phyloP scores from a whole-genome alignment of 2,329 filamentous ascomycete species.

The Cordyceps cateniannulata region DNA sequence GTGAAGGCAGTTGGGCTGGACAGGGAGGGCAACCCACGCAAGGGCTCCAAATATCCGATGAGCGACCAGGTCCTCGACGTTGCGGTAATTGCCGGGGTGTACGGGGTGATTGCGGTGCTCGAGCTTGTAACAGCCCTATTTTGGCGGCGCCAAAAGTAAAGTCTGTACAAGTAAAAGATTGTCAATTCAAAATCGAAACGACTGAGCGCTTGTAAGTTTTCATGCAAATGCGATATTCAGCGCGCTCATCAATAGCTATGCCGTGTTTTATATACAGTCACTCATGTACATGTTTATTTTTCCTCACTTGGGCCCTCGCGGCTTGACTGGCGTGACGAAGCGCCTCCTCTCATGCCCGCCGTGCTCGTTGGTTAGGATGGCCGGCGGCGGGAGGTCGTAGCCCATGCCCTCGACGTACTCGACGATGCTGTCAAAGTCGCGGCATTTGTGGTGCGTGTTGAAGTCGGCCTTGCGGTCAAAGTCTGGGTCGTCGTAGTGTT shows the following conservation, averaged over 20 bases:
- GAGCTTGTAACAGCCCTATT: neutral
- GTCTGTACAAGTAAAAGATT: neutral
- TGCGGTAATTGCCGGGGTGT: constrained; percentile 9
- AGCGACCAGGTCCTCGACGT: constrained; percentile 10
- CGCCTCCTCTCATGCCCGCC: neutral
- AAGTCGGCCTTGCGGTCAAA: constrained; percentile 12
- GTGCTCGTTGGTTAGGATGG: neutral
- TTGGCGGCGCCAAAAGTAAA: neutral
- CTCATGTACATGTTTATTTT: neutral
- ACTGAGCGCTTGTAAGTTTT: neutral
- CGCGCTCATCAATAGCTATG: neutral
- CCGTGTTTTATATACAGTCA: neutral
- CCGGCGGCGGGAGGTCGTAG: constrained; percentile 7
- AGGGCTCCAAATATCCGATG: constrained; percentile 9
- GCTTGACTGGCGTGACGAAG: constrained; percentile 7
- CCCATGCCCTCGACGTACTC: constrained; percentile 12
- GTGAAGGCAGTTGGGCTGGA: constrained; percentile 9
- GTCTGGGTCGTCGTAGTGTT: constrained; percentile 1
- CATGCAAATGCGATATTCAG: neutral
- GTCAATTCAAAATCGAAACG: too few relatives aligned
- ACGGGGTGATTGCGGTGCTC: neutral
- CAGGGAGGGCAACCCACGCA: neutral
- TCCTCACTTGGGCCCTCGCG: neutral
- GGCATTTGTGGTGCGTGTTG: constrained; percentile 14
- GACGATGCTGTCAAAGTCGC: constrained; percentile 10